Evolutionary conservation across 257 asterid species (phyloP).

Genomic region (Ilex aquifolium): DNA sequence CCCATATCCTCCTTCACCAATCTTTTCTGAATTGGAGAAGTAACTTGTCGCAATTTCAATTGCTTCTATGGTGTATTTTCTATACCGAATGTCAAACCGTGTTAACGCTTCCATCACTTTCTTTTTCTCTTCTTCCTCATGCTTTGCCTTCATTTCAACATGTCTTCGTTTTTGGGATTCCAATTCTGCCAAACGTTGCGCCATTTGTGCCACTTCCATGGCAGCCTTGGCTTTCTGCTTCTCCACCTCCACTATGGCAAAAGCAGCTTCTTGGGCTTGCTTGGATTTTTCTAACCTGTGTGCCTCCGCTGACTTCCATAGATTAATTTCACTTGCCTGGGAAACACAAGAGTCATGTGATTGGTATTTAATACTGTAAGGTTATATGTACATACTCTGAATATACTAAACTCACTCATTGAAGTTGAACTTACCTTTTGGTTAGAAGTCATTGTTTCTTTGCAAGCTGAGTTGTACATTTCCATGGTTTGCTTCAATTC

Average conservation of each 20-base stretch:
- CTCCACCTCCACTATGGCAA: slow-evolving; percentile 15
- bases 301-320: slow-evolving; percentile 17
- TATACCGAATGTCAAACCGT: slow-evolving; percentile 32
- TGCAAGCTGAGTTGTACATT: slow-evolving; percentile 50
- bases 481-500: slow-evolving; percentile 59
- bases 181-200: slow-evolving; percentile 20
- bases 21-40: slow-evolving; percentile 53
- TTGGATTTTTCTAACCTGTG: slow-evolving; percentile 10
- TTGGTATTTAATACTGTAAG: too few relatives aligned
- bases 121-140: slow-evolving; percentile 35
- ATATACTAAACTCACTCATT: too few relatives aligned
- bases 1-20: slow-evolving; percentile 99
- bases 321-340: slow-evolving; percentile 19
- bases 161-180: slow-evolving; percentile 14
- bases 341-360: neutral
- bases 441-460: slow-evolving; percentile 34
- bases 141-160: slow-evolving; percentile 16
- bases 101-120: slow-evolving; percentile 54
- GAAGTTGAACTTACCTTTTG: slow-evolving; percentile 30
- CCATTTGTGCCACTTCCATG: slow-evolving; percentile 14
- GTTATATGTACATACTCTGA: too few relatives aligned
- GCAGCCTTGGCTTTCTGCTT: slow-evolving; percentile 16
- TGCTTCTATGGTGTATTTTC: slow-evolving; percentile 57
- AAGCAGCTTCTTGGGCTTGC: slow-evolving; percentile 17
- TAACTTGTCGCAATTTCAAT: slow-evolving; percentile 64